phyloP scores from a whole-genome alignment of 257 asterid genomes.

The Anisodus acutangulus region DNA sequence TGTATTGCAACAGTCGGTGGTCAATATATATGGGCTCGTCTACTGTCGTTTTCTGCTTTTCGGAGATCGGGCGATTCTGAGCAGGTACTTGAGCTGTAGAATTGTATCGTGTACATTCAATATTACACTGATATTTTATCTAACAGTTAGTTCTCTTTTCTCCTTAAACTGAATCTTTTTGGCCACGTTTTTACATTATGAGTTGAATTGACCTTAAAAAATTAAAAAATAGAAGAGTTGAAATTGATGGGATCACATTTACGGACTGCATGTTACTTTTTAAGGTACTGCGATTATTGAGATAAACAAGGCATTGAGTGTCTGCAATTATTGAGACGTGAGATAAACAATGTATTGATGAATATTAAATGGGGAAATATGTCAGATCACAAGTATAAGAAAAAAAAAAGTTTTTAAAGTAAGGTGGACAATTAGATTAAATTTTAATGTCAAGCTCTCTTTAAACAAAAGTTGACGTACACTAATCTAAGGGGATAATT shows the following conservation, averaged over 20 bases:
- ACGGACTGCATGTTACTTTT: background rate
- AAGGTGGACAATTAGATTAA: background rate
- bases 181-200: background rate
- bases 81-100: constrained; percentile 54
- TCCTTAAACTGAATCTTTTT: constrained; percentile 1
- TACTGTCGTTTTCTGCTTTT: constrained; percentile 91
- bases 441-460: background rate
- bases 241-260: background rate
- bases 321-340: background rate
- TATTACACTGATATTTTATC: constrained; percentile 6
- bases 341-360: background rate
- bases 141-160: constrained; percentile 9
- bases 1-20: constrained; percentile 95
- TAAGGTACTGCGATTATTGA: background rate
- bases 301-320: background rate
- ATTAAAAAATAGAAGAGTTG: background rate
- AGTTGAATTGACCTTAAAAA: background rate
- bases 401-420: background rate
- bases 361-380: background rate
- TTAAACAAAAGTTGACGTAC: background rate
- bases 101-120: background rate
- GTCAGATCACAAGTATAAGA: background rate
- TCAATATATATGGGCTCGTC: constrained; percentile 87
- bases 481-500: background rate
- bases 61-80: constrained; percentile 98